Evolutionary conservation across 2,329 filamentous ascomycete species (phyloP), one percentile per base, ranked within the genome.

Genomic region (Penicillium vulpinum): DNA sequence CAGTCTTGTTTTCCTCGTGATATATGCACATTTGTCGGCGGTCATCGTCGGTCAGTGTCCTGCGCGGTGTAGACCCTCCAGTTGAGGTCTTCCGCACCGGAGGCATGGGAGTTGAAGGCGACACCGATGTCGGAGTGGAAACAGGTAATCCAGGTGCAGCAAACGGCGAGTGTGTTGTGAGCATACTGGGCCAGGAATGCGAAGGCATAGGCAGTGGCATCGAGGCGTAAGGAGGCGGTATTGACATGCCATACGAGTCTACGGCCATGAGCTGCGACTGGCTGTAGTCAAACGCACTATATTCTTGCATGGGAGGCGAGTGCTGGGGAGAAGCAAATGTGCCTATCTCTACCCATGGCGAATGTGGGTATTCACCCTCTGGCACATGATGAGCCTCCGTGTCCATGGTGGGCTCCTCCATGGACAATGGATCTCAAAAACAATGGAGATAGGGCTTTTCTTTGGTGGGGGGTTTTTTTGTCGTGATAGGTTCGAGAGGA

Each of bases 21-120:
- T 93, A 97, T 70, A 91, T 85, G 75, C 94, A 99, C 92, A 99
- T 99, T 43, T 86, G 85, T 63, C 92, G 85, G 62, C 94, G 89
- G 73, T 97, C 92, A 57, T 91, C 88, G 70, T 96, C 91, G 8
- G 92, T 97, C 66, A 99, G 80, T 1, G 93, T 97, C 76, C 91
- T 91, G 65, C 92, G 83, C 4, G 90, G 89, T 46, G 88, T 90
- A 46, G 88, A 77, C 15, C 70, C 58, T 67, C 79, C 61, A 70
- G 79, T 67, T 61, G 62, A 80, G 56, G 78, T 64, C 74, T 70
- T 72, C 40, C 70, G 69, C 21, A 65, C 54, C n/a, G 62, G 65
- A 29, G 67, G 67, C 31, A 66, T 57, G 2, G 78, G 76, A 58
- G 81, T 77, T 36, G 82, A 77, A 38, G 82, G 82, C 44, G 84